Conservation (phyloP, 768 basidiomycete genomes). For the Trametes gibbosa region DNA sequence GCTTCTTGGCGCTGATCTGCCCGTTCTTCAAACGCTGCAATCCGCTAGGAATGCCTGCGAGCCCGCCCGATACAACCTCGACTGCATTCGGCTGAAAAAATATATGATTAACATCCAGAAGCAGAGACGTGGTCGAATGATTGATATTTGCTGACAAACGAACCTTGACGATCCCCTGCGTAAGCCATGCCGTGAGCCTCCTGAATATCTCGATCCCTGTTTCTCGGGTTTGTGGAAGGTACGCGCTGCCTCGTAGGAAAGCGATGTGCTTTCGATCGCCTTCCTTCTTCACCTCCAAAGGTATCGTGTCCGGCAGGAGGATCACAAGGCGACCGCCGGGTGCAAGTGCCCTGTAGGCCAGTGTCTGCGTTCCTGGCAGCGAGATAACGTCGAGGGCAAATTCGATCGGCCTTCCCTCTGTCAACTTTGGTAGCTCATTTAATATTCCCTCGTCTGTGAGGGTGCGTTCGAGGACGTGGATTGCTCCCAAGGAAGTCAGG, state of each 20-base stretch:
- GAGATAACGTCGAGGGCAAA: constrained; percentile 27
- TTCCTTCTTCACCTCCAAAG: background rate
- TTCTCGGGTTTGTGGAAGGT: constrained; percentile 3
- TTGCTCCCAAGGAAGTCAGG: constrained; percentile 24
- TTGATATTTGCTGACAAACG: background rate
- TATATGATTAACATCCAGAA: background rate
- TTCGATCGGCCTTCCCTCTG: constrained; percentile 19
- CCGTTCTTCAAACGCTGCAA: constrained; percentile 17
- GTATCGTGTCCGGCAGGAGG: constrained; percentile 11
- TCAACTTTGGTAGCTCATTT: constrained; percentile 18
- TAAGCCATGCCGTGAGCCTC: constrained; percentile 15
- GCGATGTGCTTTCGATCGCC: constrained; percentile 15
- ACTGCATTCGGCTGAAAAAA: constrained; percentile 21
- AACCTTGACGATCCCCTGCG: constrained; percentile 19
- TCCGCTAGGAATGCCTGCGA: constrained; percentile 22
- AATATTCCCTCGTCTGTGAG: constrained; percentile 7
- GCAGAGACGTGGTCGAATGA: background rate
- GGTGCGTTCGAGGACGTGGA: constrained; percentile 29
- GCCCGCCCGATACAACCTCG: constrained; percentile 24
- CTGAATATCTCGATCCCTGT: constrained; percentile 15
- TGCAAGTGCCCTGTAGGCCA: constrained; percentile 24
- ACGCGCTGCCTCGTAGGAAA: constrained; percentile 14
- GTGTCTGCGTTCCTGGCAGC: constrained; percentile 23
- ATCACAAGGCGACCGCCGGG: constrained; percentile 23
- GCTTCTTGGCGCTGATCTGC: constrained; percentile 39